These are phyloP conservation scores for Flagelloscypha sp. DNA, from an alignment of 768 basidiomycete genomes.

Conservation along the genomic window DNA sequence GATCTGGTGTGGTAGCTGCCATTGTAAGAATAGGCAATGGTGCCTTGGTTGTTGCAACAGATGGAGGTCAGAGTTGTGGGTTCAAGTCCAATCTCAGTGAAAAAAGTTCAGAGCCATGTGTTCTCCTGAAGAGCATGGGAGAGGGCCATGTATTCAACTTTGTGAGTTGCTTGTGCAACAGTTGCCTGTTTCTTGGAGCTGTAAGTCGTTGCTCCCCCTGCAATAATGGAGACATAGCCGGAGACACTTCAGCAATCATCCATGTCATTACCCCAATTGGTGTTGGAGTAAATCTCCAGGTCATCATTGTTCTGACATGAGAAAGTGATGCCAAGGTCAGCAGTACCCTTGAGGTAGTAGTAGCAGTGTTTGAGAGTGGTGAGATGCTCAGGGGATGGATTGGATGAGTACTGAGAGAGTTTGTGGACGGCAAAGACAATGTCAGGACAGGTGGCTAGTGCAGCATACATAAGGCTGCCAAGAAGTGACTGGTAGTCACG, in stretches of 20 bases:
- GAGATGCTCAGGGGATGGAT: conserved; percentile 23
- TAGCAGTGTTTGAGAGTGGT: conserved; percentile 24
- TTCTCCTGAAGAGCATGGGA: conserved; percentile 21
- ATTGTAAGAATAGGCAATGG: conserved; percentile 16
- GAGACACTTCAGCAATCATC: conserved; percentile 18
- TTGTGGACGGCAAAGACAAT: conserved; percentile 21
- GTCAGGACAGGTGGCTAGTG: conserved; percentile 24
- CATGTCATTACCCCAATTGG: conserved; percentile 13
- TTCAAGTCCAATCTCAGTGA: conserved; percentile 9
- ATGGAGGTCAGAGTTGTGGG: conserved; percentile 7
- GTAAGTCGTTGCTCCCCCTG: conserved; percentile 25
- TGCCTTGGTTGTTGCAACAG: conserved; percentile 20
- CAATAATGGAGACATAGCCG: conserved; percentile 23
- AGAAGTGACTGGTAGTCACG: conserved; percentile 17
- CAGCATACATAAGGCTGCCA: conserved; percentile 22
- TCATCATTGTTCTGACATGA: too few relatives aligned
- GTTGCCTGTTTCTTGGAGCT: conserved; percentile 23
- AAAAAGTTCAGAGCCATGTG: conserved; percentile 20
- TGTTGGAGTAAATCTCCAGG: conserved; percentile 2
- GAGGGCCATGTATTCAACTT: conserved; percentile 31
- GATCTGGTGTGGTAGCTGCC: conserved; percentile 18
- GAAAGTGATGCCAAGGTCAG: conserved; percentile 9
- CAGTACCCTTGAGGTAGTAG: conserved; percentile 23
- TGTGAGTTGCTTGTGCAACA: conserved; percentile 22
- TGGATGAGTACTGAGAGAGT: conserved; percentile 19